A percentile compares a stretch with the other conserved stretches of the same genome.
Conservation (phyloP, 176 grass and related monocot genomes). For the Hyparrhenia diplandra region DNA sequence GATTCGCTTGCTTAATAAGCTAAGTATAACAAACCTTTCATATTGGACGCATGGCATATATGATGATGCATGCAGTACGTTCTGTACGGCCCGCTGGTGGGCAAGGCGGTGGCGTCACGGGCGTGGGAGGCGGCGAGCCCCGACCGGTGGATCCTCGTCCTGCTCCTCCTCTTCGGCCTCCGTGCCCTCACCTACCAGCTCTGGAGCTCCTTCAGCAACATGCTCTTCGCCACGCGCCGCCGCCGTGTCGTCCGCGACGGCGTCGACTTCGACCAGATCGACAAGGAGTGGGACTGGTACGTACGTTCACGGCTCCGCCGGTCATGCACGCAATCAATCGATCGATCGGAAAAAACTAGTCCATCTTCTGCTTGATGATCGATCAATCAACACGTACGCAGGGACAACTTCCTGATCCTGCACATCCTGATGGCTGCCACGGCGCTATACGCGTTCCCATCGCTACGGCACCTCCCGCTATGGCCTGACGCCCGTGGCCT, state of each 20-base stretch:
- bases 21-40: no score
- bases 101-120: constrained; percentile 47
- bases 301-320: background rate
- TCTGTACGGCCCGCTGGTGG: constrained; percentile 63
- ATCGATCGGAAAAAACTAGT: no score
- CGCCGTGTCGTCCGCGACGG: constrained; percentile 59
- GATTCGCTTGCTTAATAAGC: background rate
- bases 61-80: constrained; percentile 37
- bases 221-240: constrained; percentile 66
- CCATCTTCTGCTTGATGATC: no score
- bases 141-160: constrained; percentile 62
- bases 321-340: no score
- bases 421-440: constrained; percentile 50
- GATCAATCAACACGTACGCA: background rate
- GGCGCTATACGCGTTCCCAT: constrained; percentile 48
- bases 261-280: constrained; percentile 69
- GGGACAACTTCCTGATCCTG: constrained; percentile 94
- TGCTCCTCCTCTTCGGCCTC: constrained; percentile 57
- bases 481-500: constrained; percentile 32
- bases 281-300: constrained; percentile 97
- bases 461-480: constrained; percentile 48
- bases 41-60: no score
- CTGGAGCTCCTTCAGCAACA: constrained; percentile 72
- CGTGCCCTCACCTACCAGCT: constrained; percentile 41
- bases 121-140: constrained; percentile 55